Conservation (phyloP, 1,284 basidiomycete genomes). For the Bondarzewia mesenterica region DNA sequence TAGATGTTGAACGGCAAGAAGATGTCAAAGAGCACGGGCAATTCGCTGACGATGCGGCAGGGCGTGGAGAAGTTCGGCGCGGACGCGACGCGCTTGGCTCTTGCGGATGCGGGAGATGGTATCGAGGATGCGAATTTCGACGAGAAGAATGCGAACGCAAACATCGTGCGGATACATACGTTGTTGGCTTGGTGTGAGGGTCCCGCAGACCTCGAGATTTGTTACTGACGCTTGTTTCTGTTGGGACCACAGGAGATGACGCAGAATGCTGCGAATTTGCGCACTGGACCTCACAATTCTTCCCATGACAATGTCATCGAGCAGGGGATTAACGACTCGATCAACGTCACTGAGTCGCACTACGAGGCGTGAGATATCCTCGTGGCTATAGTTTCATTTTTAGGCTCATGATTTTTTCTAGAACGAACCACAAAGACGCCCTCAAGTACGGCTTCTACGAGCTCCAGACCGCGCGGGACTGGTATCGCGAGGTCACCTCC, state of each 20-base stretch:
- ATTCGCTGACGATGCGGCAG: constrained; percentile 75
- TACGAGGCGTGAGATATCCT: constrained; percentile 62
- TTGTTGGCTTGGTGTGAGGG: constrained; percentile 87
- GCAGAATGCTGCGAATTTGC: constrained; percentile 59
- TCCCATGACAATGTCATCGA: constrained; percentile 89
- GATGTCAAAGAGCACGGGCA: constrained; percentile 97
- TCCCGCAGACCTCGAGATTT: not conserved
- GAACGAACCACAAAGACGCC: constrained; percentile 93
- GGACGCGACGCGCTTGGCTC: constrained; percentile 84
- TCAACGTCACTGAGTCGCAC: constrained; percentile 71
- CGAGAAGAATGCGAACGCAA: constrained; percentile 97
- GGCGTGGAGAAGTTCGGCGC: constrained; percentile 85
- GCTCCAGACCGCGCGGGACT: constrained; percentile 86
- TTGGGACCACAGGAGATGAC: constrained; percentile 58
- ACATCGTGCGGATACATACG: constrained; percentile 92
- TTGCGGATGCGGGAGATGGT: constrained; percentile 97
- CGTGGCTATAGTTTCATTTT: not conserved
- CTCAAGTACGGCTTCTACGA: constrained; percentile 96
- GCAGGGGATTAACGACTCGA: constrained; percentile 85
- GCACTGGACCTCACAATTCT: constrained; percentile 52
- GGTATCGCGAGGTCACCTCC: constrained; percentile 91
- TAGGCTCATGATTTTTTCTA: constrained; percentile 22
- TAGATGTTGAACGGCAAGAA: constrained; percentile 98
- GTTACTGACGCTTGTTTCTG: not conserved
- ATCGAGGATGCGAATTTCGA: constrained; percentile 99